These are phyloP conservation scores for Datisca glomerata DNA, from an alignment of 306 rosid species.

Conservation along the genomic window DNA sequence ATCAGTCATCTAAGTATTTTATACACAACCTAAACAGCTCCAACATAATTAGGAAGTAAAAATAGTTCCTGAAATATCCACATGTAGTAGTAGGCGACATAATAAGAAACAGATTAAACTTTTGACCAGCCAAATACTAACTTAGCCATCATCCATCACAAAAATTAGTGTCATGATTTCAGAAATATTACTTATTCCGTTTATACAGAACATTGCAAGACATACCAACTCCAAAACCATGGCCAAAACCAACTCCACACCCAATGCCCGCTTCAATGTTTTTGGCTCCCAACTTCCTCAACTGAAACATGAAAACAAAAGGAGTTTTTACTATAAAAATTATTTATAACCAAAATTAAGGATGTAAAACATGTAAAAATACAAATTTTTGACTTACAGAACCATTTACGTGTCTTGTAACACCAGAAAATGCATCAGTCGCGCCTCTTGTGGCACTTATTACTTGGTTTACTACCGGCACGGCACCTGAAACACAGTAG, in stretches of 20 bases:
- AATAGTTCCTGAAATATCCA: too few relatives aligned
- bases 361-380: neutral
- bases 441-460: constrained; percentile 98
- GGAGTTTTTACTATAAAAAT: too few relatives aligned
- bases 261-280: constrained; percentile 81
- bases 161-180: neutral
- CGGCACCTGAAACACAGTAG: constrained; percentile 68
- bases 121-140: neutral
- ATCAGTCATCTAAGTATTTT: too few relatives aligned
- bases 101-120: neutral
- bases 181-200: neutral
- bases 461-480: constrained; percentile 76
- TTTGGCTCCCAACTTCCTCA: constrained; percentile 81
- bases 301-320: constrained; percentile 27
- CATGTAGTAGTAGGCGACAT: too few relatives aligned
- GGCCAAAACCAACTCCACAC: constrained; percentile 95
- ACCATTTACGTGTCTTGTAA: constrained; percentile 58
- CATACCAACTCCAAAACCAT: constrained; percentile 98
- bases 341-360: too few relatives aligned
- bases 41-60: too few relatives aligned
- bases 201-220: constrained; percentile 3
- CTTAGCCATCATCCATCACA: neutral
- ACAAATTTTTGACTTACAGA: constrained; percentile 37
- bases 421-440: constrained; percentile 86
- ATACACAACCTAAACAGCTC: too few relatives aligned